Conservation (phyloP, 2,329 filamentous ascomycete genomes). For the Chaetomium strumarium region DNA sequence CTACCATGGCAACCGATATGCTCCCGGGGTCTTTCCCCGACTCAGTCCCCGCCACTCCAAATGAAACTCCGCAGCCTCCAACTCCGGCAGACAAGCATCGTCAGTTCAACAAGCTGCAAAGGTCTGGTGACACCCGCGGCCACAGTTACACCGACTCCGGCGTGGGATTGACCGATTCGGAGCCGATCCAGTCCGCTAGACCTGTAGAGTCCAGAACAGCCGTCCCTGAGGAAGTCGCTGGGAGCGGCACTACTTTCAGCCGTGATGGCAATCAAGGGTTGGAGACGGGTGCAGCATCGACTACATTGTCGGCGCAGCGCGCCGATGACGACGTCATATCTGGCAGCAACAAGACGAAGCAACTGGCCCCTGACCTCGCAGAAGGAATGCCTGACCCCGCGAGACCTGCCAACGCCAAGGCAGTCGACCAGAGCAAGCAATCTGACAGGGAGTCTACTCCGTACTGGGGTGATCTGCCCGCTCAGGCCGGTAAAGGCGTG, state of each 20-base stretch:
- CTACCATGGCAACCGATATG: not conserved
- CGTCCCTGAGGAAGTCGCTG: conserved; percentile 11
- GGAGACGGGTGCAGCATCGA: too few relatives aligned
- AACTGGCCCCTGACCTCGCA: too few relatives aligned
- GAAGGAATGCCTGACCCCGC: too few relatives aligned
- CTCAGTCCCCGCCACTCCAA: conserved; percentile 8
- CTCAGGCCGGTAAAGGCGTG: too few relatives aligned
- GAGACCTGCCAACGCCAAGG: too few relatives aligned
- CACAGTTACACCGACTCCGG: conserved; percentile 19
- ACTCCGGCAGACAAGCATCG: conserved; percentile 1
- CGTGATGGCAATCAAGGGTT: not conserved
- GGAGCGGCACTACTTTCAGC: conserved; percentile 15
- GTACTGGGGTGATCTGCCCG: too few relatives aligned
- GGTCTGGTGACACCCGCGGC: conserved; percentile 16
- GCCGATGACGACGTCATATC: too few relatives aligned
- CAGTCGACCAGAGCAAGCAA: too few relatives aligned
- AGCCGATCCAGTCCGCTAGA: not conserved
- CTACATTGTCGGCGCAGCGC: too few relatives aligned
- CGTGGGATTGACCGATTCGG: conserved; percentile 9
- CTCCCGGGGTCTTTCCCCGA: conserved; percentile 14
- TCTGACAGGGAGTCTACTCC: too few relatives aligned
- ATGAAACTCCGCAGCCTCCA: conserved; percentile 2
- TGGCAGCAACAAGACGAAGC: not conserved
- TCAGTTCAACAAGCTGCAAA: conserved; percentile 20
- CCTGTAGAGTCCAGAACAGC: not conserved